Evolutionary conservation across 2,329 filamentous ascomycete species (phyloP), one percentile per base, ranked within the genome.

Genomic region (Xylariaceae sp.): DNA sequence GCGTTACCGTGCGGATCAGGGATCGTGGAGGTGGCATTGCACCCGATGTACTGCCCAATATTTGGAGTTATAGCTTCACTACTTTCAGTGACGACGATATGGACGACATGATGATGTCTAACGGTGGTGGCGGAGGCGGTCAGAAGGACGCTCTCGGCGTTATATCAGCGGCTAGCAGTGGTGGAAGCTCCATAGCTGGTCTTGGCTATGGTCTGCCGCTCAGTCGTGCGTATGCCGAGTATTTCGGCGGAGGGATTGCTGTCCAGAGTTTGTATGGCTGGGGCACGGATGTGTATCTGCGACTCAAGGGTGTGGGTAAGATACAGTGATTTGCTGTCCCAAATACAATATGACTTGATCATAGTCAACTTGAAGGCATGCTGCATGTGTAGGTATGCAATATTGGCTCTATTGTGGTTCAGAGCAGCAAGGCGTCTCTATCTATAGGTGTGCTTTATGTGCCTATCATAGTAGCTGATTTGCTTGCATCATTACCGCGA

Each of bases 21-120:
- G 94, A 99, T 66, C 85, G 90, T n/a, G 94, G 94, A 44, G 92
- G 92, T 39, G 94, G 94, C 33, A 97, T 99, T 48, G 81, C 84
- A 1, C 89, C 91, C 0, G 88, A 91, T 14, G 85, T 94, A 27
- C 73, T 94, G 32, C 84, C 86, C 5, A 86, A 92, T 58, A 91
- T 99, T 51, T 99, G 94, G 91, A 91, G 90, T 6, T 99, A 97
- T 68, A 94, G 89, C 55, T 99, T 96, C 67, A 96, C 92, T 17
- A 99, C 94, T 0, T 97, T 97, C 68, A 86, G 82, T 49, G 89
- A 89, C 18, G 78, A 85, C 47, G 70, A 80, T 6, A 41, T 51
- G 57, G 64, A 75, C 59, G 62, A 71, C 3, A 60, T 69, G 6
- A 67, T 70, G 2, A 67, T 70, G 2, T 70, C 53, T 68, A 68